These are phyloP conservation scores for Entamoeba moshkovskii DNA, from an alignment of 208 protist species.

Conservation along the genomic window DNA sequence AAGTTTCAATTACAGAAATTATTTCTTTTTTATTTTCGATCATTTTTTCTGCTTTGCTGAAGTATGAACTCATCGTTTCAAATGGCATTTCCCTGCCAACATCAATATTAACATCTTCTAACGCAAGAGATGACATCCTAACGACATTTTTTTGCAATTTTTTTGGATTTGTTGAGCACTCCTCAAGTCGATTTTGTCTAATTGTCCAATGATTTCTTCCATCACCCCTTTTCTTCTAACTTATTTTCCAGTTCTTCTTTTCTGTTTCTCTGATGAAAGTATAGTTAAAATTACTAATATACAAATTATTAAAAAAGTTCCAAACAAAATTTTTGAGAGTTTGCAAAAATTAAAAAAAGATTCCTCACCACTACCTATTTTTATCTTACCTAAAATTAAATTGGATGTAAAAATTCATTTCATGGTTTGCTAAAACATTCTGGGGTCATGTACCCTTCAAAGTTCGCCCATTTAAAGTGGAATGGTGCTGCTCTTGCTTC, in stretches of 20 bases:
- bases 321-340: neutral
- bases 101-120: neutral
- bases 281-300: neutral
- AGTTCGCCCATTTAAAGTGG: neutral
- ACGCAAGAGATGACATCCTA: neutral
- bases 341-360: no score
- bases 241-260: neutral
- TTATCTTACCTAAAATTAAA: no score
- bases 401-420: neutral
- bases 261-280: neutral
- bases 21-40: neutral
- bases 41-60: neutral
- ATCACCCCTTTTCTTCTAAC: neutral
- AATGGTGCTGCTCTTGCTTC: neutral
- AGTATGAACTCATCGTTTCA: neutral
- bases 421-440: neutral
- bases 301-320: neutral
- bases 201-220: neutral
- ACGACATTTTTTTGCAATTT: neutral
- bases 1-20: no score
- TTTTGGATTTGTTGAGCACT: neutral
- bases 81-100: neutral
- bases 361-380: no score
- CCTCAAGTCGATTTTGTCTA: neutral
- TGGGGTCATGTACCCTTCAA: neutral